phyloP scores from a whole-genome alignment of 2,329 filamentous ascomycete species.

The Fusarium irregulare region DNA sequence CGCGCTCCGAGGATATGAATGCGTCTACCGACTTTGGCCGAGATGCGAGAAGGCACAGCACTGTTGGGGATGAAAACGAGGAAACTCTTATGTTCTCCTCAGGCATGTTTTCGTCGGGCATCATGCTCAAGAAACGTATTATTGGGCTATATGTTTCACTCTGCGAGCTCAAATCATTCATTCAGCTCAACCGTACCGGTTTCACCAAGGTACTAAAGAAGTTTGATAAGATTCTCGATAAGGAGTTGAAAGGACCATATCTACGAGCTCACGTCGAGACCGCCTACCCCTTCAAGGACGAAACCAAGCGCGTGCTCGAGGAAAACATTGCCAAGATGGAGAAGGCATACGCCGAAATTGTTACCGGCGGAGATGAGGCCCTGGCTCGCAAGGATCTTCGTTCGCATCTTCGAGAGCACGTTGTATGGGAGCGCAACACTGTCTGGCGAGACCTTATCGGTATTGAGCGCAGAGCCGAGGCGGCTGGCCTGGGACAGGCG shows the following conservation, averaged over 20 bases:
- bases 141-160: slow-evolving; percentile 89
- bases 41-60: slow-evolving; percentile 68
- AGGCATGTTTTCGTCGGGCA: slow-evolving; percentile 71
- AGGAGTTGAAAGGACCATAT: slow-evolving; percentile 81
- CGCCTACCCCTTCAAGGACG: slow-evolving; percentile 82
- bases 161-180: slow-evolving; percentile 95
- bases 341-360: slow-evolving; percentile 80
- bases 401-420: slow-evolving; percentile 92
- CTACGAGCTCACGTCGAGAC: slow-evolving; percentile 78
- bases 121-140: slow-evolving; percentile 92
- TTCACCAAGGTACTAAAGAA: slow-evolving; percentile 98
- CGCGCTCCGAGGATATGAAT: slow-evolving; percentile 64
- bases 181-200: slow-evolving; percentile 95
- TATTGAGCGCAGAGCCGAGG: slow-evolving; percentile 94
- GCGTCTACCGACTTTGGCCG: slow-evolving; percentile 70
- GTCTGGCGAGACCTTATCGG: slow-evolving; percentile 99
- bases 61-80: slow-evolving; percentile 79
- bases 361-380: slow-evolving; percentile 82
- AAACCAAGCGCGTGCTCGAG: slow-evolving; percentile 77
- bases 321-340: slow-evolving; percentile 81
- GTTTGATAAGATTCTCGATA: slow-evolving; percentile 95
- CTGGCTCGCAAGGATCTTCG: slow-evolving; percentile 86
- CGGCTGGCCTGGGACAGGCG: slow-evolving; percentile 88
- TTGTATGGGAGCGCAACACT: slow-evolving; percentile 98
- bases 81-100: slow-evolving; percentile 76